phyloP scores from a whole-genome alignment of 306 rosid species.

The Inga laurina region DNA sequence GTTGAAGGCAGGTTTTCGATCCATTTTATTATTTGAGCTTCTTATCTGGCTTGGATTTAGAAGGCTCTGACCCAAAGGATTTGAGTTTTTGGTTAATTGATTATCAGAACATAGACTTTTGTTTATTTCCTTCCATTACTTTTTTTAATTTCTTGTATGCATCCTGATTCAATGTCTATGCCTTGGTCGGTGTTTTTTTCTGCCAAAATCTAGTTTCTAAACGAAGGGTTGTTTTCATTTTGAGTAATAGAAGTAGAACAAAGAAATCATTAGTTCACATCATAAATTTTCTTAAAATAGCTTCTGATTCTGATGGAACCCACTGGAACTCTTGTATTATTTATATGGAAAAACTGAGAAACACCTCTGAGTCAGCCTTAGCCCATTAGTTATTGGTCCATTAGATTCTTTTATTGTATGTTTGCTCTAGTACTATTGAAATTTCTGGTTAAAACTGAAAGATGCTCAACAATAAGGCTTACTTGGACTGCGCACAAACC shows the following conservation, averaged over 20 bases:
- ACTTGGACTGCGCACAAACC: not conserved
- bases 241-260: not conserved
- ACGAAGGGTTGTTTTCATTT: not conserved
- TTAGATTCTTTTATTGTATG: not conserved
- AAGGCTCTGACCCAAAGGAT: constrained; percentile 15
- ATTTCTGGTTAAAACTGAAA: not conserved
- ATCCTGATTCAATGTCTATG: not conserved
- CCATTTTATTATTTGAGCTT: constrained; percentile 1
- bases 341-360: not conserved
- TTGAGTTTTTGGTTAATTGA: not conserved
- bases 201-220: not conserved
- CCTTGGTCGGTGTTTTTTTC: constrained; percentile 1
- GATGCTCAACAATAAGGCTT: not conserved
- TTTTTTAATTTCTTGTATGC: not conserved
- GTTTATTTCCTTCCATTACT: not conserved
- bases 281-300: not conserved
- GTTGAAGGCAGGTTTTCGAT: constrained; percentile 75
- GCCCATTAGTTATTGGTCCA: not conserved
- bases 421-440: not conserved
- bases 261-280: not conserved
- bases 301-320: not conserved
- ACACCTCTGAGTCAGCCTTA: not conserved
- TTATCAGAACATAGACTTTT: not conserved
- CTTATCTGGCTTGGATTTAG: constrained; percentile 9
- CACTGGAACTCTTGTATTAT: not conserved